These are phyloP conservation scores for Sphaceloma murrayae DNA, from an alignment of 2,329 filamentous ascomycete genomes.

Conservation along the genomic window DNA sequence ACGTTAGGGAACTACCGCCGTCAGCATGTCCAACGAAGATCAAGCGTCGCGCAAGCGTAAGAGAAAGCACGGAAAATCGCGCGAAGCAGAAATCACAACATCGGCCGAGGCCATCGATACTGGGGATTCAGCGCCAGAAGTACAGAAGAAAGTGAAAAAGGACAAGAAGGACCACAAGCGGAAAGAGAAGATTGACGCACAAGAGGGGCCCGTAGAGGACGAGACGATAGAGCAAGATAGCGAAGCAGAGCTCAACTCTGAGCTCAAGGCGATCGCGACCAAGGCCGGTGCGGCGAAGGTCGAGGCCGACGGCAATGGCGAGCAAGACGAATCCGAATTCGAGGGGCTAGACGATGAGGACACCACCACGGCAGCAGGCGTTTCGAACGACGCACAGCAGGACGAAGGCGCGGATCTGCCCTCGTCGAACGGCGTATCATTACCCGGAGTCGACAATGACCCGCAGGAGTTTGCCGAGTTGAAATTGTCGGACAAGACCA, in stretches of 20 bases:
- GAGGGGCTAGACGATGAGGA: constrained; percentile 27
- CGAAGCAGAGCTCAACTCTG: constrained; percentile 28
- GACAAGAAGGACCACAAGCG: constrained; percentile 32
- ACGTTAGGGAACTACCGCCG: no score
- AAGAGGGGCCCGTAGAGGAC: constrained; percentile 23
- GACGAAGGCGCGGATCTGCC: constrained; percentile 41
- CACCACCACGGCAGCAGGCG: constrained; percentile 18
- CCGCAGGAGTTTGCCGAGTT: constrained; percentile 69
- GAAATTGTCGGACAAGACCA: constrained; percentile 77
- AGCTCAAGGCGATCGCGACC: constrained; percentile 27
- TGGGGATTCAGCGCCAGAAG: constrained; percentile 19
- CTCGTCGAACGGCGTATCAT: constrained; percentile 45
- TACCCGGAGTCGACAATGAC: constrained; percentile 51
- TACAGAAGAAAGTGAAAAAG: constrained; percentile 33
- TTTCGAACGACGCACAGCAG: constrained; percentile 26
- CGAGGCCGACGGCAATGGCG: constrained; percentile 29
- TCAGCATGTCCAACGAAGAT: constrained; percentile 31
- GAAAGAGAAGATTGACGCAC: constrained; percentile 21
- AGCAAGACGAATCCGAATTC: constrained; percentile 27
- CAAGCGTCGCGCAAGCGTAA: constrained; percentile 39
- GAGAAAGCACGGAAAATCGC: constrained; percentile 37
- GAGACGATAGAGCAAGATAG: constrained; percentile 27
- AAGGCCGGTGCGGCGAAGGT: constrained; percentile 23
- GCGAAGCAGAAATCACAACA: constrained; percentile 19
- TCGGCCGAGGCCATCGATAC: constrained; percentile 1